These are phyloP conservation scores for Schwanniomyces vanrijiae DNA, from an alignment of 805 yeast genomes.

Conservation along the genomic window DNA sequence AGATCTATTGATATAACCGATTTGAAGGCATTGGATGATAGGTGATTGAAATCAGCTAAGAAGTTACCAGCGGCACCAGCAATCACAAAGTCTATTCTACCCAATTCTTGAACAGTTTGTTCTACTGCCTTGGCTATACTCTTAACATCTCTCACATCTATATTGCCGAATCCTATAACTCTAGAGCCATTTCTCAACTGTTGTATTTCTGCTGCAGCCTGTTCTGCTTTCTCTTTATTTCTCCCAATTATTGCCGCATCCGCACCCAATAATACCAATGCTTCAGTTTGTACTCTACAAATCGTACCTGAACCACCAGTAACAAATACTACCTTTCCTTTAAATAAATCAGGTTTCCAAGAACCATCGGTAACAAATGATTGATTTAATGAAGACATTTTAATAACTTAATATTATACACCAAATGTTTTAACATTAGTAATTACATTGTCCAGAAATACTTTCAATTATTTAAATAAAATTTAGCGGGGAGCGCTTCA, in stretches of 20 bases:
- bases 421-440: too few species aligned
- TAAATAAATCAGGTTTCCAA: conserved; percentile 65
- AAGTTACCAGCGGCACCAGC: conserved; percentile 98
- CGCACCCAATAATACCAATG: conserved; percentile 80
- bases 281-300: conserved; percentile 86
- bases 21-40: conserved; percentile 85
- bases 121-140: conserved; percentile 65
- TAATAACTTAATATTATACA: neutral
- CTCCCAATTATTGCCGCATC: conserved; percentile 86
- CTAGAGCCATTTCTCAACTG: conserved; percentile 55
- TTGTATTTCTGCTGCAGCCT: conserved; percentile 68
- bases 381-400: conserved; percentile 31
- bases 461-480: neutral
- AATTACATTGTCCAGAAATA: too few species aligned
- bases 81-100: conserved; percentile 81
- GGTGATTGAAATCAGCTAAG: conserved; percentile 70
- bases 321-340: conserved; percentile 83
- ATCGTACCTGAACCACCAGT: conserved; percentile 99
- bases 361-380: conserved; percentile 25
- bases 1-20: conserved; percentile 85
- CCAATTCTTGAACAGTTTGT: conserved; percentile 63
- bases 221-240: conserved; percentile 60
- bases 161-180: conserved; percentile 68
- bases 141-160: conserved; percentile 75
- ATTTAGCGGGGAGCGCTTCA: neutral